These are phyloP conservation scores for Colletotrichum nymphaeae DNA, from an alignment of 2,329 filamentous ascomycete species.

Conservation along the genomic window DNA sequence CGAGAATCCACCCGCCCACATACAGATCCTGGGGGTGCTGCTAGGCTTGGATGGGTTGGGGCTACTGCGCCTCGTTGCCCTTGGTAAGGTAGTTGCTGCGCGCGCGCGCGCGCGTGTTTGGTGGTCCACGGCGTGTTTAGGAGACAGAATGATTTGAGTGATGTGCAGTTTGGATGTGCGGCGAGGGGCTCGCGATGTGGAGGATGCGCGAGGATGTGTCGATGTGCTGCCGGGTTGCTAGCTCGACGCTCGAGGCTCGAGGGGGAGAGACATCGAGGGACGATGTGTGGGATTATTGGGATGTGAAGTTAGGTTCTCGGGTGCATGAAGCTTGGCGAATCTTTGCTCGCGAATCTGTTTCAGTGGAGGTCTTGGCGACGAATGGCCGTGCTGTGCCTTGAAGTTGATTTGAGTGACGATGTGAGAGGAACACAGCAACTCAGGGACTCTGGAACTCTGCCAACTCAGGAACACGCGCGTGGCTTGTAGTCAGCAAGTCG, in stretches of 20 bases:
- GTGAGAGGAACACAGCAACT: background rate
- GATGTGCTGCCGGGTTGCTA: conserved; percentile 6
- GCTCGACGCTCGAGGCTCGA: conserved; percentile 5
- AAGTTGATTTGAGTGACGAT: conserved; percentile 11
- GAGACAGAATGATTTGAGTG: conserved; percentile 14
- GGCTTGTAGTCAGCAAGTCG: background rate
- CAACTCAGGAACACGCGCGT: background rate
- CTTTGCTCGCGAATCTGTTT: conserved; percentile 32
- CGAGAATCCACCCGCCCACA: conserved; percentile 11
- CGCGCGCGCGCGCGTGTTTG: background rate
- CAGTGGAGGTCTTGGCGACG: conserved; percentile 27
- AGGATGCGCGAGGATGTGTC: background rate
- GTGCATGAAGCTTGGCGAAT: conserved; percentile 36
- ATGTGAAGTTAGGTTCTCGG: conserved; percentile 14
- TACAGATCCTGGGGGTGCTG: background rate
- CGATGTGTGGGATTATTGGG: background rate
- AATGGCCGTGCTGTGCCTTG: conserved; percentile 31
- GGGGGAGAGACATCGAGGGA: background rate
- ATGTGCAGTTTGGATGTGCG: background rate
- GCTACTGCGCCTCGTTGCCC: conserved; percentile 15
- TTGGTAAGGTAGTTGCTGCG: background rate
- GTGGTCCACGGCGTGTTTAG: background rate
- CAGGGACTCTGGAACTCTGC: background rate
- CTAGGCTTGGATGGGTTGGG: background rate
- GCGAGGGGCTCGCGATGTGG: conserved; percentile 7